Evolutionary conservation across 2,329 filamentous ascomycete genomes (phyloP), one percentile per base, ranked within the genome.

Genomic region (Ascochyta lentis): DNA sequence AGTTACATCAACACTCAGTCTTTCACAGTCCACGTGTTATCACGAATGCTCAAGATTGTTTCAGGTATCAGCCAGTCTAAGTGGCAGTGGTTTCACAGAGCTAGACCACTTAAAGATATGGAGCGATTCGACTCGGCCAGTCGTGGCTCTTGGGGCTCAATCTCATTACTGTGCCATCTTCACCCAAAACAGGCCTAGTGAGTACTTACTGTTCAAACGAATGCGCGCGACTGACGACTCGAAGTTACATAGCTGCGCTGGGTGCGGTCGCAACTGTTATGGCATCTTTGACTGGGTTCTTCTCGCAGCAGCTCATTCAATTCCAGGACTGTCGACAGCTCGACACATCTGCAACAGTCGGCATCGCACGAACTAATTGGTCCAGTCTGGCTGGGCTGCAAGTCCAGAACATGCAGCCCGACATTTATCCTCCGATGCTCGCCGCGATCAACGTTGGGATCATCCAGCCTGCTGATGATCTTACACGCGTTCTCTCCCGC

Each of bases 1-100:
- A 56, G 58, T 54, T 62, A 23, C 15, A 23, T 16, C 16, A 33
- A 23, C 9, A 5, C 22, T 10, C 8, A 24, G 3, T 33, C n/a
- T 13, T 22, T 38, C 39, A 29, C 15, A 39, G 6, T 13, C 23
- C 8, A 5, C 37, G 35, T 24, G 31, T 4, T 24, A 9, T 15
- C 33, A 4, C 7, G 12, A 6, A 12, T 12, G 7, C 19, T 19
- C 2, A 19, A 19, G 3, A 19, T 19, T 19, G 19, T 6, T 26
- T 22, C n/a, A 62, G 54, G 58, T 15, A 63, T 59, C 29, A 61
- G 60, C 26, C 60, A 61, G 34, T 53, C 39, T 3, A 63, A 63
- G 40, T 63, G 55, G 58, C 49, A 59, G 8, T 61, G 53, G 58
- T 56, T 48, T 27, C 23, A 41, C 1, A 58, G 43, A 29, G 16